Percentiles rank a stretch among this genome's conserved stretches.
phyloP scores from a whole-genome alignment of 2,329 filamentous ascomycete species.

The Exophiala lecanii-corni region DNA sequence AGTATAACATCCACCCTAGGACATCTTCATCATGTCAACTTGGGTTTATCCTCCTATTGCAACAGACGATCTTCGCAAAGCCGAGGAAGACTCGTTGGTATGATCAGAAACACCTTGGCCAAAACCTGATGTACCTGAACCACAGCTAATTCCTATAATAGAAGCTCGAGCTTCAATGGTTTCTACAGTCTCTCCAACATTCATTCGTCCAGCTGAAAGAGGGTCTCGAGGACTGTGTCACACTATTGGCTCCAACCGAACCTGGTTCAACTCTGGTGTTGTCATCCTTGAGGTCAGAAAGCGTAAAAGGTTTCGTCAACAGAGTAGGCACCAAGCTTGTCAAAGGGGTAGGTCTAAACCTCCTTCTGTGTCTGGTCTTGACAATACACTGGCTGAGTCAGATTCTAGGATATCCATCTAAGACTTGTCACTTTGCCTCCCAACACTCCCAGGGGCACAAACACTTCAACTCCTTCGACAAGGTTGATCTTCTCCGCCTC shows the following conservation, averaged over 20 bases:
- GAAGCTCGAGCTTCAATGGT: constrained; percentile 56
- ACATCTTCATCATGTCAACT: constrained; percentile 55
- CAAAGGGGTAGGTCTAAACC: constrained; percentile 64
- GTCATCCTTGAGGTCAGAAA: constrained; percentile 80
- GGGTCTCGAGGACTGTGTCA: constrained; percentile 83
- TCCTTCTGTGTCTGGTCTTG: not conserved
- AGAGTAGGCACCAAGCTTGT: constrained; percentile 85
- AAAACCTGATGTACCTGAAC: not conserved
- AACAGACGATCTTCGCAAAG: constrained; percentile 45
- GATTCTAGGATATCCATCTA: constrained; percentile 67
- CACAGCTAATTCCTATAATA: constrained; percentile 10
- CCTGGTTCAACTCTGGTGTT: constrained; percentile 84
- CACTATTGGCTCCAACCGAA: constrained; percentile 77
- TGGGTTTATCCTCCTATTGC: constrained; percentile 57
- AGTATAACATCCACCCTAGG: no score
- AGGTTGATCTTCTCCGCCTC: constrained; percentile 50
- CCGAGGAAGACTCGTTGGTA: constrained; percentile 52
- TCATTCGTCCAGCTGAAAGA: constrained; percentile 58
- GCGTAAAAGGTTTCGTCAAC: constrained; percentile 87
- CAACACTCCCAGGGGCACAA: constrained; percentile 33
- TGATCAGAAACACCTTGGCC: constrained; percentile 11
- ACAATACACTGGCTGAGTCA: not conserved
- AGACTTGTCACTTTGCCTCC: constrained; percentile 64
- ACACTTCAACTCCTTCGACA: constrained; percentile 43
- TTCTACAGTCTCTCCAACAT: constrained; percentile 56